These are phyloP conservation scores for Mycena capillaripes DNA, from an alignment of 768 basidiomycete genomes.

Conservation along the genomic window DNA sequence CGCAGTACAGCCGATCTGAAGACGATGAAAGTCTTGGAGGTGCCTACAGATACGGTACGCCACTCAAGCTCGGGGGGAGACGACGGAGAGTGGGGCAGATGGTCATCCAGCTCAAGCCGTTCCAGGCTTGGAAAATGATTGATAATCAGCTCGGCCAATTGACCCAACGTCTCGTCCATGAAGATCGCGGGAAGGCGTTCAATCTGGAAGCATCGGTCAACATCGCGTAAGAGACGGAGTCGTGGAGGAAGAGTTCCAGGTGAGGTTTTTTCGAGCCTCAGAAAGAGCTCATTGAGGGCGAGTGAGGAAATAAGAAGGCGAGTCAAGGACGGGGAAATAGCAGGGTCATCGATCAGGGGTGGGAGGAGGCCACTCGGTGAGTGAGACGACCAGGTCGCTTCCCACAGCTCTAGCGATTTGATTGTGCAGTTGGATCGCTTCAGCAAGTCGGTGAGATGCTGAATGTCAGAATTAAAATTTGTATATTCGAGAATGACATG, in stretches of 20 bases:
- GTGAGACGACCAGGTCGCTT: neutral
- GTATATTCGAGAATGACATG: neutral
- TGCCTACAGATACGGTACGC: neutral
- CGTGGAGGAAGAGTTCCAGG: neutral
- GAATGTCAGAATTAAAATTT: neutral
- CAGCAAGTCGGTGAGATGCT: neutral
- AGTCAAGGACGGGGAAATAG: neutral
- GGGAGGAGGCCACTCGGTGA: too few relatives aligned
- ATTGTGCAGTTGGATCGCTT: neutral
- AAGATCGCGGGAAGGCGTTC: neutral
- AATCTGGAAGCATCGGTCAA: constrained; percentile 6
- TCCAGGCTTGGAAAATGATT: neutral
- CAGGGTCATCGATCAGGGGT: neutral
- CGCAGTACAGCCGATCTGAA: neutral
- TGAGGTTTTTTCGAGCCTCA: neutral
- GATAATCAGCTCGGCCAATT: neutral
- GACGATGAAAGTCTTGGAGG: neutral
- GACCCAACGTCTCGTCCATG: neutral
- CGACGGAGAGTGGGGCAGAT: neutral
- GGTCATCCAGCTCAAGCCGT: neutral
- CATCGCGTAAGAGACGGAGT: neutral
- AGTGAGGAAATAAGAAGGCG: neutral
- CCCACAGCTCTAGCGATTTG: neutral
- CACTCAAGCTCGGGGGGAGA: neutral
- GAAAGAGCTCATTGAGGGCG: neutral